Evolutionary conservation across 345 rosid species (phyloP), one percentile per base, ranked within the genome.

Genomic region (Acer yangbiense): DNA sequence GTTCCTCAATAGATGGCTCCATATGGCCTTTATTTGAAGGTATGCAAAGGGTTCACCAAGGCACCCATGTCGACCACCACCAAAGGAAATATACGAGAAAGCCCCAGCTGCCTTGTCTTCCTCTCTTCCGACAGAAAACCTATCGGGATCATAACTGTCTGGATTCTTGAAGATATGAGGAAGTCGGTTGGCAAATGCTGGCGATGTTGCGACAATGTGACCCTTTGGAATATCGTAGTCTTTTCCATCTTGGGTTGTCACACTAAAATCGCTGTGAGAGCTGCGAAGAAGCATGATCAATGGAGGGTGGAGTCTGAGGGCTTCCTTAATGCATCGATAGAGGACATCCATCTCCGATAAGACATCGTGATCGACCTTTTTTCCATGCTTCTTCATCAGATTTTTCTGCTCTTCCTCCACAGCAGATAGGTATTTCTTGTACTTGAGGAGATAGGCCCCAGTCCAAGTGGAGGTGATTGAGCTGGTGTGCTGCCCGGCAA

Each of bases 401-500:
- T 46, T 79, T 82, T 85, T 92, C 87, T 96, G 99, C 85, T 96
- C 99, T 60, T 91, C 92, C 74, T 83, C 3, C 20, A 90, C 98
- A 39, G 89, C 90, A 16, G 89, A 77, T 65, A 89, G 79, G 82
- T 82, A 88, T 74, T 94, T 72, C 82, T 87, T 91, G 85, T 88
- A 78, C 43, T 81, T 79, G 72, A 95, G 89, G 67, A 94, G 92
- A 77, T 95, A 94, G 76, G 99, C 95, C 25, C 98, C 98, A 1
- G 97, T 92, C 99, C 99, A 96, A 0, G 92, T 90, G 73, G 98
- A 96, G 73, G 99, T 94, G 85, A 96, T 96, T 65, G 99, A 96
- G 83, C 99, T 96, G 23, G 99, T 96, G 85, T 96, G 99, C 89
- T 96, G 98, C 63, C 99, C 98, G 18, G 97, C 99, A 84, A 96